Evolutionary conservation across 768 basidiomycete genomes (phyloP).

Genomic region (Fibroporia radiculosa): DNA sequence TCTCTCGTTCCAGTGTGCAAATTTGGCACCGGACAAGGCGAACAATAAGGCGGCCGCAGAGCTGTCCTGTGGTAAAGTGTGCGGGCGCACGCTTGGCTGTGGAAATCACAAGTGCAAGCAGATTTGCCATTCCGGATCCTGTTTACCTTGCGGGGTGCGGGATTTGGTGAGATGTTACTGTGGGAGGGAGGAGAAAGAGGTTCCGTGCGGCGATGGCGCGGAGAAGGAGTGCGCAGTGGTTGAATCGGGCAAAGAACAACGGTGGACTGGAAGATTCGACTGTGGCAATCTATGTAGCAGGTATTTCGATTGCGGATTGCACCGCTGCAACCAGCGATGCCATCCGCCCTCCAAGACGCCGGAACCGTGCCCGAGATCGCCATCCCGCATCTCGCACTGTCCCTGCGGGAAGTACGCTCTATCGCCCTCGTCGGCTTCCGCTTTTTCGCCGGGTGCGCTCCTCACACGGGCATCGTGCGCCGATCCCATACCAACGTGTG

Average conservation of each 20-base stretch:
- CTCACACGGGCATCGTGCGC: slow-evolving; percentile 42
- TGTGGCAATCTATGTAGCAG: slow-evolving; percentile 59
- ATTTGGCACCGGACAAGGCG: slow-evolving; percentile 21
- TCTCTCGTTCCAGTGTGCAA: slow-evolving; percentile 53
- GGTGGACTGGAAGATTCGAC: slow-evolving; percentile 59
- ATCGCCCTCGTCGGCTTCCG: slow-evolving; percentile 25
- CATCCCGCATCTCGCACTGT: slow-evolving; percentile 59
- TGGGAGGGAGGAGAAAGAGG: slow-evolving; percentile 51
- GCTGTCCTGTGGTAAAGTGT: slow-evolving; percentile 32
- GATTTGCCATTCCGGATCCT: slow-evolving; percentile 72
- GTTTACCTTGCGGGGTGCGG: slow-evolving; percentile 50
- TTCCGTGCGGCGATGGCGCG: slow-evolving; percentile 62
- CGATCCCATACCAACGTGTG: slow-evolving; percentile 77
- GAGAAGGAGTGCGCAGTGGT: slow-evolving; percentile 31
- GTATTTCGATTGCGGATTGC: slow-evolving; percentile 70
- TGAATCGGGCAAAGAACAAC: slow-evolving; percentile 29
- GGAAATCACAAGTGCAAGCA: slow-evolving; percentile 63
- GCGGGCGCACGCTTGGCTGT: slow-evolving; percentile 48
- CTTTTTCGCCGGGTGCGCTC: slow-evolving; percentile 33
- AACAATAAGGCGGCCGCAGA: slow-evolving; percentile 13
- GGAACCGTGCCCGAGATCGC: slow-evolving; percentile 66
- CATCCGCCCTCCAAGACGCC: slow-evolving; percentile 62
- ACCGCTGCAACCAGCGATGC: slow-evolving; percentile 67
- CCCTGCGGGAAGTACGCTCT: slow-evolving; percentile 72
- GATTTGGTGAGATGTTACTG: slow-evolving; percentile 72